Evolutionary conservation across 73 alveolate genomes (phyloP), one percentile per base, ranked within the genome.

Genomic region (Symbiodinium pilosum): DNA sequence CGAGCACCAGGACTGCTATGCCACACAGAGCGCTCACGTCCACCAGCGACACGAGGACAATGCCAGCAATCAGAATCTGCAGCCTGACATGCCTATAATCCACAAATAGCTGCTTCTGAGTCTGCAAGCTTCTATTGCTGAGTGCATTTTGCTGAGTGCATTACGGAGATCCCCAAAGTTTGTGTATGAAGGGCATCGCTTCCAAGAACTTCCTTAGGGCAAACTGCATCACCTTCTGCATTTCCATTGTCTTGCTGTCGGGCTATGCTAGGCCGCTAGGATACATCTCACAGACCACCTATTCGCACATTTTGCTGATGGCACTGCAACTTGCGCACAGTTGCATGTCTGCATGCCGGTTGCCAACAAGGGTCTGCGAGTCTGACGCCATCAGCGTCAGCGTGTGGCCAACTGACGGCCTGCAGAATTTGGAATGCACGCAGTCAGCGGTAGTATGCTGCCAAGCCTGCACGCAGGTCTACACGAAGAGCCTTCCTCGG

Each of bases 291-390:
- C n/a, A n/a, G n/a, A n/a, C n/a, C n/a, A n/a, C n/a, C n/a, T n/a
- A n/a, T n/a, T n/a, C n/a, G n/a, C n/a, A n/a, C n/a, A n/a, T n/a
- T n/a, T n/a, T n/a, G n/a, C n/a, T n/a, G n/a, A n/a, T n/a, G n/a
- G n/a, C n/a, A n/a, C n/a, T n/a, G n/a, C n/a, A n/a, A n/a, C n/a
- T n/a, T n/a, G n/a, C n/a, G n/a, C n/a, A n/a, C n/a, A n/a, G n/a
- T n/a, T n/a, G n/a, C n/a, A n/a, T n/a, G n/a, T n/a, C n/a, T n/a
- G n/a, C n/a, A n/a, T n/a, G n/a, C n/a, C n/a, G n/a, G n/a, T n/a
- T n/a, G n/a, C n/a, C n/a, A n/a, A n/a, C 97, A n/a, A 43, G 97
- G 89, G n/a, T 68, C 97, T 91, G 97, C 54, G 97, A 83, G 41
- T 91, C 97, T 16, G 97, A 68, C 20, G 97, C 44, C 97, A 91